Conservation (phyloP, 768 basidiomycete species). For the Asterophora parasitica region DNA sequence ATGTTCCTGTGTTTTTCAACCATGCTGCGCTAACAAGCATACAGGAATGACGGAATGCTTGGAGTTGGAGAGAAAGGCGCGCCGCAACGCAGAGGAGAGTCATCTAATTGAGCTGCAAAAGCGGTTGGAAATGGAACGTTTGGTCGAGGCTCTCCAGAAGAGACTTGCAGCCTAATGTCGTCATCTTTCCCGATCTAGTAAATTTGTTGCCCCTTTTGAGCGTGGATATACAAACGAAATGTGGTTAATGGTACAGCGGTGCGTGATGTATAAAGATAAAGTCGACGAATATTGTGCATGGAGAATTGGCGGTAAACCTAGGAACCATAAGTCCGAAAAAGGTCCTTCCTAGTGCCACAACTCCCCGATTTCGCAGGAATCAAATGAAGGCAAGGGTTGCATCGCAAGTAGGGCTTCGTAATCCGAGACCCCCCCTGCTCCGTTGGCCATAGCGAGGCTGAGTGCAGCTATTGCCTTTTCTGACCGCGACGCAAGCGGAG, state of each 20-base stretch:
- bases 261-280: too few relatives aligned
- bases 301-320: too few relatives aligned
- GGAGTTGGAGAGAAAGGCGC: constrained; percentile 13
- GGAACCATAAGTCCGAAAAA: too few relatives aligned
- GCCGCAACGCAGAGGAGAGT: constrained; percentile 8
- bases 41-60: constrained; percentile 11
- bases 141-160: constrained; percentile 6
- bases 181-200: too few relatives aligned
- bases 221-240: too few relatives aligned
- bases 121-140: constrained; percentile 11
- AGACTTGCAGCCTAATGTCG: too few relatives aligned
- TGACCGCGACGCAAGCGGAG: constrained; percentile 40
- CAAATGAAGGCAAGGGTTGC: constrained; percentile 26
- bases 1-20: neutral
- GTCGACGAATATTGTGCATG: too few relatives aligned
- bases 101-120: constrained; percentile 13
- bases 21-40: neutral
- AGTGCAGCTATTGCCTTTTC: constrained; percentile 61
- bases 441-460: constrained; percentile 57
- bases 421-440: constrained; percentile 56
- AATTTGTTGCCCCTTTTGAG: too few relatives aligned
- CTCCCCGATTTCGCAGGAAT: constrained; percentile 50
- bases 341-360: constrained; percentile 19
- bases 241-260: too few relatives aligned
- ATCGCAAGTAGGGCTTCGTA: constrained; percentile 44